Conservation (phyloP, 1,284 basidiomycete genomes). For the Cutaneotrichosporon sp. region DNA sequence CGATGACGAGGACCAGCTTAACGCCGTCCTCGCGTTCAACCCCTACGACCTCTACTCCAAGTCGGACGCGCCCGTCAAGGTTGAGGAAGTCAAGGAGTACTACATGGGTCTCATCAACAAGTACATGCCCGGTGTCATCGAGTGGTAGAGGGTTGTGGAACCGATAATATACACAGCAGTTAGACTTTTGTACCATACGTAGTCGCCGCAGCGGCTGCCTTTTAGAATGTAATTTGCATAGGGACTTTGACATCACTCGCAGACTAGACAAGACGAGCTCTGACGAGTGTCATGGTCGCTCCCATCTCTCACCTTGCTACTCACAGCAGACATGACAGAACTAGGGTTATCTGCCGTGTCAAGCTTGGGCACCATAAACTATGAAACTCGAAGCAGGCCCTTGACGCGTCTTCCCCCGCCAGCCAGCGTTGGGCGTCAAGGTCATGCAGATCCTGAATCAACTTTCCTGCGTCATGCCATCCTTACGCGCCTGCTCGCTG, state of each 20-base stretch:
- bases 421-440: no score
- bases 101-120: constrained; percentile 63
- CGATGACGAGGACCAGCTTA: constrained; percentile 52
- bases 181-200: constrained; percentile 1
- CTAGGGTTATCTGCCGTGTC: no score
- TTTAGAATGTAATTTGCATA: background rate
- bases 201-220: background rate
- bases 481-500: no score
- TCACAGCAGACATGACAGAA: no score
- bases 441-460: no score
- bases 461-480: no score
- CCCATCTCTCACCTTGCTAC: no score
- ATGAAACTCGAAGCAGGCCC: no score
- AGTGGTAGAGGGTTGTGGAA: constrained; percentile 61
- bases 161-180: background rate
- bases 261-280: background rate
- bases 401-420: no score
- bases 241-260: background rate
- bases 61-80: constrained; percentile 65
- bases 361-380: no score
- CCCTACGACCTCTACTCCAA: constrained; percentile 81
- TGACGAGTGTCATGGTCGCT: no score
- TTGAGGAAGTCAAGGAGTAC: constrained; percentile 67
- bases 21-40: constrained; percentile 51
- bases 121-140: constrained; percentile 74